phyloP scores from a whole-genome alignment of 805 yeast genomes.

The Ogataea angusta region DNA sequence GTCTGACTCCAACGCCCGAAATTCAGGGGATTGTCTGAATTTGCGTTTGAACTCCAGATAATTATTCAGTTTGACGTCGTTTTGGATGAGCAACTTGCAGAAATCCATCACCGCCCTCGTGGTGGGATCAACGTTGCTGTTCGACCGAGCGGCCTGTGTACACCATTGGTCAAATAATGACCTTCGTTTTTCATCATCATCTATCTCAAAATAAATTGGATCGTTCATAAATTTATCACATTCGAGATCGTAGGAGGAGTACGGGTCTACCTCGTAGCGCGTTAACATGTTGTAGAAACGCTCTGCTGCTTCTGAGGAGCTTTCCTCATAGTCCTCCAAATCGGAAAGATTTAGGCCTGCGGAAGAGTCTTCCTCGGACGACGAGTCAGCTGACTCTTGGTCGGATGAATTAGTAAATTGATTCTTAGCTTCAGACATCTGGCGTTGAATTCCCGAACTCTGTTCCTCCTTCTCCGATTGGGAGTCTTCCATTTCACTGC shows the following conservation, averaged over 20 bases:
- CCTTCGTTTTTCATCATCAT: constrained; percentile 15
- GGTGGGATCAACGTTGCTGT: constrained; percentile 8
- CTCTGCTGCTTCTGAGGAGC: constrained; percentile 2
- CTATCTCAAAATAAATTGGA: constrained; percentile 25
- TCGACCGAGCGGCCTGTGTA: constrained; percentile 1
- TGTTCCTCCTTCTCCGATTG: background rate
- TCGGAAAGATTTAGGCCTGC: constrained; percentile 18
- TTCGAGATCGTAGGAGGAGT: constrained; percentile 25
- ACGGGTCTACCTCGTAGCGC: constrained; percentile 17
- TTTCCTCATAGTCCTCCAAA: constrained; percentile 12
- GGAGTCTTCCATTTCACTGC: background rate
- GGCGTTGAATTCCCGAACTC: background rate
- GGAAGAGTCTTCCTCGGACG: background rate
- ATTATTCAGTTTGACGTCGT: constrained; percentile 16
- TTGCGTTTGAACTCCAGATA: constrained; percentile 30
- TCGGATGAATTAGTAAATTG: background rate
- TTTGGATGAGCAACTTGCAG: constrained; percentile 10
- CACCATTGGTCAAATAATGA: constrained; percentile 27
- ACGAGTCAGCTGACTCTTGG: no score
- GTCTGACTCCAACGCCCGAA: constrained; percentile 16
- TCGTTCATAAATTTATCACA: constrained; percentile 17
- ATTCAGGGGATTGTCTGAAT: constrained; percentile 12
- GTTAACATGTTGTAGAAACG: constrained; percentile 16
- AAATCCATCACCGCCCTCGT: constrained; percentile 7
- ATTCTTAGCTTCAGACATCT: background rate